These are phyloP conservation scores for Penicillium sp. DNA, from an alignment of 2,329 filamentous ascomycete species.

Conservation along the genomic window DNA sequence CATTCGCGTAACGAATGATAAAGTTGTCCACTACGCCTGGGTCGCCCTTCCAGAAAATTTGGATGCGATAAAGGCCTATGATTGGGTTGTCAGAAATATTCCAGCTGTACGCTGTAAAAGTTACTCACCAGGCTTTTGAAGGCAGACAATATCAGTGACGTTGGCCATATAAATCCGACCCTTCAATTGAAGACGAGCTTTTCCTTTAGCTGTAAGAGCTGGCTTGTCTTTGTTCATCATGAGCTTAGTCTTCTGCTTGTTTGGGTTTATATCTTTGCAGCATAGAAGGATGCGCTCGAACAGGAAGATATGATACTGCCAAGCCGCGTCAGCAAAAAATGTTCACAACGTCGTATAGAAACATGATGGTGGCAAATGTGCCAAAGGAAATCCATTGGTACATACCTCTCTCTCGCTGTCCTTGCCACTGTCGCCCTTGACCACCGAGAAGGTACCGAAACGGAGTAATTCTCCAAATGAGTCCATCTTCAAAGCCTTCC, in stretches of 20 bases:
- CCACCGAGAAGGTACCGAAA: constrained; percentile 86
- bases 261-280: constrained; percentile 90
- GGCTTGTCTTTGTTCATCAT: constrained; percentile 68
- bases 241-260: constrained; percentile 71
- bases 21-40: constrained; percentile 96
- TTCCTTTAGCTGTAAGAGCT: constrained; percentile 69
- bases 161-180: constrained; percentile 99
- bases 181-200: constrained; percentile 80
- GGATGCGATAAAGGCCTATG: constrained; percentile 84
- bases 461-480: constrained; percentile 87
- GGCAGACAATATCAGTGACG: constrained; percentile 87
- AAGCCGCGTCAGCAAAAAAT: constrained; percentile 16
- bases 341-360: not conserved
- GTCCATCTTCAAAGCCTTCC: constrained; percentile 89
- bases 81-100: not conserved
- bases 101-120: constrained; percentile 1
- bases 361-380: not conserved
- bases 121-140: constrained; percentile 79
- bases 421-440: constrained; percentile 73
- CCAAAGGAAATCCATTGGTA: constrained; percentile 20
- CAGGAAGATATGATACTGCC: constrained; percentile 91
- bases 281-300: constrained; percentile 95
- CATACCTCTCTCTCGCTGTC: constrained; percentile 88
- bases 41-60: constrained; percentile 98
- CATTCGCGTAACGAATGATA: constrained; percentile 87